Base-by-base conservation (phyloP, 768 basidiomycete species). In the Mycena crocata region DNA sequence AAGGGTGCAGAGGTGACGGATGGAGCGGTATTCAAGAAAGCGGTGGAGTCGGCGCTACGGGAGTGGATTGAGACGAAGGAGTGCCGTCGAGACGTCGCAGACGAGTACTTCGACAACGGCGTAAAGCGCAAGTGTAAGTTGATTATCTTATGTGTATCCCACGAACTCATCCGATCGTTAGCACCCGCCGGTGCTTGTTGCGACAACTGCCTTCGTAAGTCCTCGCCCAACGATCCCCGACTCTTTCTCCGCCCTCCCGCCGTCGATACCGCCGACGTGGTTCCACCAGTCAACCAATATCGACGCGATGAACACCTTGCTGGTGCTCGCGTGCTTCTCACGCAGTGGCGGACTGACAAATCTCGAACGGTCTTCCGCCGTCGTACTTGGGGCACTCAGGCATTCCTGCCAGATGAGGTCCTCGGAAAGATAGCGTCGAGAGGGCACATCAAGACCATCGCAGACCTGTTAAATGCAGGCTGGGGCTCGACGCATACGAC, bases 61-160 rank as follows among this genome's bases (percentile, higher is more conserved):
- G 12, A 48, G 26, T 28, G 73, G 74, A 72, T 77, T 26, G 71
- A 73, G 46, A 60, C 70, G 0, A 44, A 50, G 5, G 63, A 56
- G 1, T 80, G 78, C 54, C 69, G 73, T 5, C 65, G 74, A 0
- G 68, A 73, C 19, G 62, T 74, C 2, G 42, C 66, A 6, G 73
- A 78, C 57, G 50, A 64, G 56, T 77, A 77, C 57, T 80, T 74
- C 45, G 46, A 72, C 37, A 75, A 71, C 62, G 76, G 64, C 32
- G 21, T 34, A 12, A 9, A 26, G 19, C 48, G 56, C 3, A 31
- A 52, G 24, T 3, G 44, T 54, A 37, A 31, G 31, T 60, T n/a
- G n/a, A n/a, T n/a, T n/a, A n/a, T n/a, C n/a, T n/a, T n/a, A n/a
- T n/a, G n/a, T n/a, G n/a, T n/a, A n/a, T n/a, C n/a, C n/a, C n/a